These are phyloP conservation scores for Periconia sp. DNA, from an alignment of 2,329 filamentous ascomycete species.

Conservation along the genomic window DNA sequence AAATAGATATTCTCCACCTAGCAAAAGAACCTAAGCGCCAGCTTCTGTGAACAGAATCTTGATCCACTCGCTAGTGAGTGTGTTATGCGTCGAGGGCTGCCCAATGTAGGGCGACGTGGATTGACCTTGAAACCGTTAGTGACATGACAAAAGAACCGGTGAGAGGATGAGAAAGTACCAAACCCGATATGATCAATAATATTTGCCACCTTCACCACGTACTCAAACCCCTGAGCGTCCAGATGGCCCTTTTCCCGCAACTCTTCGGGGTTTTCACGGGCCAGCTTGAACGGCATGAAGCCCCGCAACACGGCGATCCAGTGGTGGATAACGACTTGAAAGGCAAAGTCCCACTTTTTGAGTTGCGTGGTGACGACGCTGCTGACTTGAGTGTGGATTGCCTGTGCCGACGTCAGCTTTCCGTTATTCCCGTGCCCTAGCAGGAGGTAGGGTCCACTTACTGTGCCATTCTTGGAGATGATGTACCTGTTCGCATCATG, in stretches of 20 bases:
- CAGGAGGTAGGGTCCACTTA: conserved; percentile 18
- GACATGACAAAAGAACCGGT: background rate
- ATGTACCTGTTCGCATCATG: conserved; percentile 37
- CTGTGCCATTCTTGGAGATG: conserved; percentile 37
- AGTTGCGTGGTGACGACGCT: conserved; percentile 36
- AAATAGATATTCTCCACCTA: background rate
- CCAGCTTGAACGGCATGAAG: conserved; percentile 36
- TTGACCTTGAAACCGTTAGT: conserved; percentile 25
- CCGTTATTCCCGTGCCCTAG: background rate
- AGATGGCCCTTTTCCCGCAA: conserved; percentile 30
- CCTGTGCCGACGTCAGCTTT: conserved; percentile 21
- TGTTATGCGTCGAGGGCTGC: conserved; percentile 24
- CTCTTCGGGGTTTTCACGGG: conserved; percentile 38
- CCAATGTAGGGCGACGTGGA: conserved; percentile 33
- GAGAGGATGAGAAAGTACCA: conserved; percentile 18
- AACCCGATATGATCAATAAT: conserved; percentile 27
- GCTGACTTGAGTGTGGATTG: conserved; percentile 34
- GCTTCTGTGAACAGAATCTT: conserved; percentile 35
- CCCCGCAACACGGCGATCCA: conserved; percentile 36
- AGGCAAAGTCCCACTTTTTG: conserved; percentile 38
- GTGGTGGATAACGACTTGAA: conserved; percentile 33
- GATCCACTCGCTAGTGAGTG: conserved; percentile 36
- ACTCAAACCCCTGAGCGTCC: conserved; percentile 33
- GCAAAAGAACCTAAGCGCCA: conserved; percentile 20
- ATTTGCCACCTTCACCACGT: conserved; percentile 27